Evolutionary conservation across 2,329 filamentous ascomycete species (phyloP).

Genomic region (Calonectria henricotiae): DNA sequence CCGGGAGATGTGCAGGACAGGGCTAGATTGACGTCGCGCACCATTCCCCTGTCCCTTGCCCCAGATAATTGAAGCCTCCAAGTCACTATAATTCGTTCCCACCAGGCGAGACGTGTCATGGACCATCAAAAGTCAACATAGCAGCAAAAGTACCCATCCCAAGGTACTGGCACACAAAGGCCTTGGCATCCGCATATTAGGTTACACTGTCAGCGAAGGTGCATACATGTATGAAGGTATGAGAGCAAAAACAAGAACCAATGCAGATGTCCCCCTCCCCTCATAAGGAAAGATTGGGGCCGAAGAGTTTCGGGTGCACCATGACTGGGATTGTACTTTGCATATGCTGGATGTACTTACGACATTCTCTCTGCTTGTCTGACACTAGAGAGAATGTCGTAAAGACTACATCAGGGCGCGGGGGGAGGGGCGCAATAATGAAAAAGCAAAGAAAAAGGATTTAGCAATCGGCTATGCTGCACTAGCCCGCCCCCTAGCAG

Average conservation of each 20-base stretch:
- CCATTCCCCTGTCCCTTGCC: slow-evolving; percentile 27
- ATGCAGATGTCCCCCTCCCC: slow-evolving; percentile 35
- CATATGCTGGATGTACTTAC: neutral
- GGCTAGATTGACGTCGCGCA: slow-evolving; percentile 37
- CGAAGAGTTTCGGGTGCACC: slow-evolving; percentile 43
- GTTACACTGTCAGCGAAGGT: slow-evolving; percentile 9
- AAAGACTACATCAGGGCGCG: neutral
- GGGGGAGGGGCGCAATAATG: slow-evolving; percentile 1
- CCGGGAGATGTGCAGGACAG: slow-evolving; percentile 42
- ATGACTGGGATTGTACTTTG: slow-evolving; percentile 24
- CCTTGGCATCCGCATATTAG: neutral
- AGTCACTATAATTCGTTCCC: slow-evolving; percentile 9
- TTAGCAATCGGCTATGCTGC: neutral
- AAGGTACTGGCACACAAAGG: slow-evolving; percentile 8
- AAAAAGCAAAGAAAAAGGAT: slow-evolving; percentile 6
- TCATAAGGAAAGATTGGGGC: slow-evolving; percentile 8
- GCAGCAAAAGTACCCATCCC: neutral
- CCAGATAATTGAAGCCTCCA: slow-evolving; percentile 11
- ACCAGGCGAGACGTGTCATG: neutral
- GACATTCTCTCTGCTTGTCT: neutral
- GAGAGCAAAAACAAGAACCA: slow-evolving; percentile 3
- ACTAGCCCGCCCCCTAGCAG: neutral
- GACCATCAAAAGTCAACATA: slow-evolving; percentile 5
- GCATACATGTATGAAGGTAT: neutral
- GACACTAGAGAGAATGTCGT: neutral